Evolutionary conservation across 139 green algal species (phyloP), one percentile per base, ranked within the genome.

Genomic region (Tetraselmis striata): DNA sequence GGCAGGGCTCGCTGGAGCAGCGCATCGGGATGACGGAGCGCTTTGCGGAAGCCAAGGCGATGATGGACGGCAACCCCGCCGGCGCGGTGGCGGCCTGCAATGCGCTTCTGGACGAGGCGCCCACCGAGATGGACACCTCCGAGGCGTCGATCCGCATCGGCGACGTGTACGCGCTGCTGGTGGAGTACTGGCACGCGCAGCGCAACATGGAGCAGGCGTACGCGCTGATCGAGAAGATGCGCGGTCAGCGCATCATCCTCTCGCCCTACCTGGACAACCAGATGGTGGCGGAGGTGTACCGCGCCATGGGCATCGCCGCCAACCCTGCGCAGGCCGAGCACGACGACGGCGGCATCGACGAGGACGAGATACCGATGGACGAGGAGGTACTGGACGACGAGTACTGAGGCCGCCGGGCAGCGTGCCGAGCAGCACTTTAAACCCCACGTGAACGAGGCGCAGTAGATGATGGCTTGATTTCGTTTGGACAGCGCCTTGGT

Each of bases 151-250:
- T 93, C 18, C 84, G 86, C 28, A 30, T 85, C 29, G 89, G 89
- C 0, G 90, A 92, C 79, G 88, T 93, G 77, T 93, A 85, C 75
- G 86, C 86, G 23, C 82, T 92, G 31, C 86, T 93, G 85, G 76
- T 93, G 0, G 90, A 93, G 87, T 88, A 92, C 87, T 89, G 88
- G 88, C 84, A 91, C 81, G 80, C 84, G 76, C 59, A 84, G 2
- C 81, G 83, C 2, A 84, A 90, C 29, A 59, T 85, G 1, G 78
- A 80, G 29, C 79, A 90, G 84, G 85, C 86, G 0, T 89, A 85
- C 79, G 84, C 87, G 78, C 82, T 89, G 28, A 83, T 91, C 29
- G 86, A 91, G 80, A 81, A 84, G 30, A 93, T 93, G 90, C 79
- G 84, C 28, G 78, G 80, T 1, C 81, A 86, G 0, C 76, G 77